These are phyloP conservation scores for Saccharomyces hybrid DNA, from an alignment of 1,139 yeast genomes.

Conservation along the genomic window DNA sequence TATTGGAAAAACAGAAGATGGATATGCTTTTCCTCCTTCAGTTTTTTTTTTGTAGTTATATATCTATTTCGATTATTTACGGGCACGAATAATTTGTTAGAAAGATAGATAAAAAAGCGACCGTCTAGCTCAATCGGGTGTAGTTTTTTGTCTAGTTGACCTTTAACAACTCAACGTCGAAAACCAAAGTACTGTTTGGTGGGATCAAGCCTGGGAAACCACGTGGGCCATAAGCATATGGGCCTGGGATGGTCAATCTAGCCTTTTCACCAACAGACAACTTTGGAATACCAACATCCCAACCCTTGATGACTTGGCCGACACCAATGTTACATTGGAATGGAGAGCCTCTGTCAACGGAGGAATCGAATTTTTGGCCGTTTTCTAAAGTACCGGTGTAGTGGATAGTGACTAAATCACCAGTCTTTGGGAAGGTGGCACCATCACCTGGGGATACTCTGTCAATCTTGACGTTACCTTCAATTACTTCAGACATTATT, in stretches of 20 bases:
- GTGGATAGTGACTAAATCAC: constrained; percentile 87
- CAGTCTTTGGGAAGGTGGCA: constrained; percentile 71
- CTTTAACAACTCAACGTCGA: constrained; percentile 83
- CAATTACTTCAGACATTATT: constrained; percentile 32
- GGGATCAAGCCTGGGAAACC: constrained; percentile 97
- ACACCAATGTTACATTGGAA: constrained; percentile 91
- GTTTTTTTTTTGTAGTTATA: neutral
- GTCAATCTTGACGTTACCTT: constrained; percentile 37
- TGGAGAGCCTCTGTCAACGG: constrained; percentile 89
- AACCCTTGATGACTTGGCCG: constrained; percentile 92
- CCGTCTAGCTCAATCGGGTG: neutral
- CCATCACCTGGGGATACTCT: constrained; percentile 55
- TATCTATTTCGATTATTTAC: neutral
- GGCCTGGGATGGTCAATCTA: constrained; percentile 82
- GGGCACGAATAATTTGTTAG: neutral
- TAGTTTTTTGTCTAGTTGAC: constrained; percentile 45
- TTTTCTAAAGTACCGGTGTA: constrained; percentile 91
- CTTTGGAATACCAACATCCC: constrained; percentile 91
- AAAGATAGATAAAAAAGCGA: neutral
- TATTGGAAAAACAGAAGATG: neutral
- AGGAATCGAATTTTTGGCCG: constrained; percentile 92
- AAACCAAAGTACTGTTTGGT: constrained; percentile 87
- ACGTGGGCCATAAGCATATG: constrained; percentile 87
- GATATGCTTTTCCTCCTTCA: neutral
- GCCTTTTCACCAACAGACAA: constrained; percentile 91